Conservation (phyloP, 176 grass and related monocot genomes). For the Aegilops speltoides region DNA sequence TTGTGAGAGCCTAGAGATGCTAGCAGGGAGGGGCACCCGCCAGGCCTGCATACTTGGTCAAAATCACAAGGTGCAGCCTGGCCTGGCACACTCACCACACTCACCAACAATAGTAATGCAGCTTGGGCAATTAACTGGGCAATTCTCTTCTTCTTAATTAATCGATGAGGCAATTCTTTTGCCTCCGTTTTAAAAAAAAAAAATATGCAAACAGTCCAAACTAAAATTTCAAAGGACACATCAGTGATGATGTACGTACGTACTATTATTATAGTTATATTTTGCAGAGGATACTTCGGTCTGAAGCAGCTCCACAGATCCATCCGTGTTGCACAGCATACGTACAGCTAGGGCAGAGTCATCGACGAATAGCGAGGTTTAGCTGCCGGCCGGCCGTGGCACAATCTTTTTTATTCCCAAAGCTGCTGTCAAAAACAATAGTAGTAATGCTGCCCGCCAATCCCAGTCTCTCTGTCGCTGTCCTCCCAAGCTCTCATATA, state of each 20-base stretch:
- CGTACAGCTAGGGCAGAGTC: neutral
- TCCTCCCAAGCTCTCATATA: neutral
- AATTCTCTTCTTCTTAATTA: no score
- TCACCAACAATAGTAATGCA: no score
- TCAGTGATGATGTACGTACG: neutral
- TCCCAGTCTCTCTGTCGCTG: neutral
- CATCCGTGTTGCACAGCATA: neutral
- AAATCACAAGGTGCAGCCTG: neutral
- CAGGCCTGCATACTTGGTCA: neutral
- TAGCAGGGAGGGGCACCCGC: no score
- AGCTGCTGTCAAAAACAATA: neutral
- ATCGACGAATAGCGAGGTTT: neutral
- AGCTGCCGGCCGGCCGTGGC: conserved; percentile 25
- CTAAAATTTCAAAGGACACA: neutral
- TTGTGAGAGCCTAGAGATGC: neutral
- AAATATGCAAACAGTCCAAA: neutral
- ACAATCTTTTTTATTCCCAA: neutral
- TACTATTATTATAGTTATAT: neutral
- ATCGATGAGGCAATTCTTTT: no score
- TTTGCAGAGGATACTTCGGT: neutral
- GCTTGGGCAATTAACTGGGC: no score
- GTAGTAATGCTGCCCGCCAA: neutral
- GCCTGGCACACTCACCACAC: neutral
- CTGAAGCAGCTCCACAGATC: neutral
- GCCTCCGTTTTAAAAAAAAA: no score